Conservation (phyloP, 345 rosid genomes). For the Linum trigynum region DNA sequence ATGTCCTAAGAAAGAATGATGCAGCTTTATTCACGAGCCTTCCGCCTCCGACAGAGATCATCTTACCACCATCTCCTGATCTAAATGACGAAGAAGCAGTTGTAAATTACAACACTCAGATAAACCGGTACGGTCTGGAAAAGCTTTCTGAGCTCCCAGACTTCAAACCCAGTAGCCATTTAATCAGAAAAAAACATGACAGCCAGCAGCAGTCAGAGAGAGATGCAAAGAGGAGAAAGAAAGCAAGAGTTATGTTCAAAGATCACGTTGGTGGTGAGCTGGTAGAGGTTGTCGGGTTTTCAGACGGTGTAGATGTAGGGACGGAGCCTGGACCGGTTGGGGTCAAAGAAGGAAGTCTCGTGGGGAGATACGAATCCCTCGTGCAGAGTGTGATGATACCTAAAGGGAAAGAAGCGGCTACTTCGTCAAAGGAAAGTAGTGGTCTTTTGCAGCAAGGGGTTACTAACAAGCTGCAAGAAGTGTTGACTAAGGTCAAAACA, state of each 20-base stretch:
- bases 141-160: slow-evolving; percentile 22
- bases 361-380: slow-evolving; percentile 84
- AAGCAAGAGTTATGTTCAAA: slow-evolving; percentile 50
- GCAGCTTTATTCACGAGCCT: slow-evolving; percentile 73
- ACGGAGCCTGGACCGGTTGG: slow-evolving; percentile 93
- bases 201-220: slow-evolving; percentile 22
- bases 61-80: slow-evolving; percentile 67
- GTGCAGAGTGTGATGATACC: slow-evolving; percentile 67
- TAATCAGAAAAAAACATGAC: slow-evolving; percentile 18
- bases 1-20: slow-evolving; percentile 63
- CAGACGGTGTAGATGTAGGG: slow-evolving; percentile 90
- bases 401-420: slow-evolving; percentile 46
- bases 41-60: slow-evolving; percentile 52
- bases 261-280: slow-evolving; percentile 91
- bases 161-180: slow-evolving; percentile 21
- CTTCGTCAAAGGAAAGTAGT: slow-evolving; percentile 32
- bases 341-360: slow-evolving; percentile 88
- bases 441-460: slow-evolving; percentile 38
- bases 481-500: slow-evolving; percentile 52
- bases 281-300: slow-evolving; percentile 78
- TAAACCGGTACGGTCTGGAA: slow-evolving; percentile 65
- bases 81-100: slow-evolving; percentile 80
- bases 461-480: slow-evolving; percentile 64
- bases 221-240: slow-evolving; percentile 52
- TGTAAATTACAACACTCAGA: slow-evolving; percentile 68